These are phyloP conservation scores for Dichomitus squalens DNA, from an alignment of 1,284 basidiomycete genomes.

Conservation along the genomic window DNA sequence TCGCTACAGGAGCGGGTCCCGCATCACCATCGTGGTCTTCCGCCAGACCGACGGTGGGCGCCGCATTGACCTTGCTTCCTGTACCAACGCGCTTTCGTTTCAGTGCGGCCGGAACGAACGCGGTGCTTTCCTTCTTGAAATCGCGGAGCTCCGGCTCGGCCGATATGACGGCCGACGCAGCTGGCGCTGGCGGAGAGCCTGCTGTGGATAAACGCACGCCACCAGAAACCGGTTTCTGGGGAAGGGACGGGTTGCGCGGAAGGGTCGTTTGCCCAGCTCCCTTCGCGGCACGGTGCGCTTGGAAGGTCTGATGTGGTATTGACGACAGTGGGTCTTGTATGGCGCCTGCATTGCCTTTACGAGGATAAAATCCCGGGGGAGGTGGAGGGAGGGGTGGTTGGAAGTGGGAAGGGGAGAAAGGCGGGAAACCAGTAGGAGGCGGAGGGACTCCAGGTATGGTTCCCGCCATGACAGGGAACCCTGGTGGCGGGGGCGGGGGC, in stretches of 20 bases:
- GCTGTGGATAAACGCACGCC: constrained; percentile 23
- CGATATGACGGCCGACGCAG: constrained; percentile 67
- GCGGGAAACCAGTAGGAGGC: constrained; percentile 31
- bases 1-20: constrained; percentile 34
- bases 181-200: constrained; percentile 5
- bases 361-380: constrained; percentile 63
- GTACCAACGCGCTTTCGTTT: constrained; percentile 60
- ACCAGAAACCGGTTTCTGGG: constrained; percentile 20
- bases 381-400: constrained; percentile 40
- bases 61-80: constrained; percentile 59
- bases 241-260: constrained; percentile 29
- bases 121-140: constrained; percentile 88
- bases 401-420: constrained; percentile 20
- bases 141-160: constrained; percentile 87
- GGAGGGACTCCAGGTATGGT: constrained; percentile 11
- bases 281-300: constrained; percentile 53
- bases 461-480: constrained; percentile 24
- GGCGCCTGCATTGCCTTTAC: constrained; percentile 45
- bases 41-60: constrained; percentile 50
- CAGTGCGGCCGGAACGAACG: constrained; percentile 78
- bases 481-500: constrained; percentile 31
- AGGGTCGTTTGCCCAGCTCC: constrained; percentile 27
- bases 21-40: constrained; percentile 35
- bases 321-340: constrained; percentile 67
- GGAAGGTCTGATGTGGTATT: constrained; percentile 67